Percentiles rank a stretch among this genome's conserved stretches.
phyloP scores from a whole-genome alignment of 176 grass and related monocot species.

The Calamus simplicifolius region DNA sequence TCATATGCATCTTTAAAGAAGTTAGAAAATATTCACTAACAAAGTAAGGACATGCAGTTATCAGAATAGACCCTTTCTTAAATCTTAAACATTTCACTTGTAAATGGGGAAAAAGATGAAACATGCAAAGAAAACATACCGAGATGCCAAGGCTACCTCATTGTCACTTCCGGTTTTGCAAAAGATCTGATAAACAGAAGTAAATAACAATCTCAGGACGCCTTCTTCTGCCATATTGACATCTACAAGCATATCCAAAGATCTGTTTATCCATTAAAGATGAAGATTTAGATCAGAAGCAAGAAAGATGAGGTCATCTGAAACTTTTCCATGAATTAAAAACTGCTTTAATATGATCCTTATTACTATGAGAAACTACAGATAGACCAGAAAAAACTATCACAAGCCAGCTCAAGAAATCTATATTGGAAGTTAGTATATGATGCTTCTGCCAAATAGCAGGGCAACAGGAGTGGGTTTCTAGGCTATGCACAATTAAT shows the following conservation, averaged over 20 bases:
- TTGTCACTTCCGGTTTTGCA: conserved; percentile 47
- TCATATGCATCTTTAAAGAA: too few relatives aligned
- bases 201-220: conserved; percentile 66
- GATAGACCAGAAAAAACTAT: background rate
- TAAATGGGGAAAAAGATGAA: too few relatives aligned
- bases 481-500: too few relatives aligned
- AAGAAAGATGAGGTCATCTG: conserved; percentile 9
- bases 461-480: too few relatives aligned
- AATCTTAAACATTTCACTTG: too few relatives aligned
- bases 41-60: too few relatives aligned
- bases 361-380: too few relatives aligned
- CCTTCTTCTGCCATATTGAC: conserved; percentile 97
- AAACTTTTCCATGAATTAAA: conserved; percentile 8
- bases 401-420: background rate
- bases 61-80: too few relatives aligned
- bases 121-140: conserved; percentile 37
- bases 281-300: conserved; percentile 6
- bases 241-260: conserved; percentile 74
- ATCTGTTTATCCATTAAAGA: conserved; percentile 40
- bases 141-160: conserved; percentile 57
- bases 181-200: conserved; percentile 65
- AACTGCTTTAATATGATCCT: background rate
- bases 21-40: too few relatives aligned
- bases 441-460: too few relatives aligned
- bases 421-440: too few relatives aligned